Evolutionary conservation across 2,329 filamentous ascomycete genomes (phyloP), one percentile per base, ranked within the genome.

Genomic region (Aspergillus carbonarius): DNA sequence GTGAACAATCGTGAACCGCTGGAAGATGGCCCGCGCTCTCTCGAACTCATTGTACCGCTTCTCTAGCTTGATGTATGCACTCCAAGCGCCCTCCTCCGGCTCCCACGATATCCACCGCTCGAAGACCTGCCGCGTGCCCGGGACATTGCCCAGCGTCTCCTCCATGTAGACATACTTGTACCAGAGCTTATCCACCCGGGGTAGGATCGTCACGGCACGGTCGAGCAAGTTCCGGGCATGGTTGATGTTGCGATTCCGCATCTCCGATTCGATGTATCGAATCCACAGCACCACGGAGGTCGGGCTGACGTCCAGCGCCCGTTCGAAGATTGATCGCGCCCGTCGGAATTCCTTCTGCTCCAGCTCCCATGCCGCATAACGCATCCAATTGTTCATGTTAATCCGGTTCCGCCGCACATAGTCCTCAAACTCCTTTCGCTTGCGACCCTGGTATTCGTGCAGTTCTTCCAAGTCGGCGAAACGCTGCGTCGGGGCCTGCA

Each of bases 161-260:
- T 98, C 93, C 89, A 96, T 96, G 74, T 96, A 96, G 25, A 96
- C 92, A 81, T 97, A 99, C 75, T 98, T 98, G 81, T 96, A 99
- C 95, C 95, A 99, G 34, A 99, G 80, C 82, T 98, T 98, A 74
- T 98, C 92, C 40, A 98, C 86, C 58, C 95, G 83, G 5, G 95
- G 95, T 39, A 97, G 81, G 57, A 96, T 91, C 0, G 92, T 92
- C 54, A 98, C 91, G n/a, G 95, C 93, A 56, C 95, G 88, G 74
- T 99, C 95, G 54, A 99, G 85, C 53, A 99, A 78, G 73, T 99
- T 99, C 59, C 95, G 84, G 34, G 95, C 93, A 82, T 98, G 93
- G 74, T 96, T 96, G 81, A 99, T 97, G 73, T 96, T 96, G 65
- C 93, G 83, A 62, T 83, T 88, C 78, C 96, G 96, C 90, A 99